Evolutionary conservation across 768 basidiomycete species (phyloP).

Genomic region (Suillus plorans): DNA sequence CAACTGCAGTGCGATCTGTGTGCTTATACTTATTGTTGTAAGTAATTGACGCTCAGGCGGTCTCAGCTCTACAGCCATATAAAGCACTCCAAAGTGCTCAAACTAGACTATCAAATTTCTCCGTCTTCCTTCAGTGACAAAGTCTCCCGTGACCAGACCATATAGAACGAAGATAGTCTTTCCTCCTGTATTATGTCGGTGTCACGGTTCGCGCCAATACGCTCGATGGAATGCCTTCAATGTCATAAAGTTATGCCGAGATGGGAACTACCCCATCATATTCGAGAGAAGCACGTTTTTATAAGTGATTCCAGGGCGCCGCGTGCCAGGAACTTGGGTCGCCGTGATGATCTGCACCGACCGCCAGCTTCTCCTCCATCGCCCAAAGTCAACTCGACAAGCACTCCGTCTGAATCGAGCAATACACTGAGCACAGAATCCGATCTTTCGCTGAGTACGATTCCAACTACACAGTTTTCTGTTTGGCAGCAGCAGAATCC

Average conservation of each 20-base stretch:
- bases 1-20: neutral
- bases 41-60: neutral
- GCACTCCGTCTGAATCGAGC: neutral
- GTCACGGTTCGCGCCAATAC: neutral
- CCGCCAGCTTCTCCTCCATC: neutral
- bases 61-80: neutral
- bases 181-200: neutral
- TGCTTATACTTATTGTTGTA: neutral
- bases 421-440: constrained; percentile 1
- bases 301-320: neutral
- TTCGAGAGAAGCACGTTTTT: neutral
- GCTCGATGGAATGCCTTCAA: neutral
- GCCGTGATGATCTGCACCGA: neutral
- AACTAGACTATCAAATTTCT: neutral
- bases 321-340: neutral
- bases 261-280: neutral
- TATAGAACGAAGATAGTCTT: neutral
- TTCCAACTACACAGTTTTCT: constrained; percentile 18
- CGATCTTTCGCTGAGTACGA: neutral
- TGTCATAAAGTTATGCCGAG: neutral
- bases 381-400: neutral
- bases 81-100: neutral
- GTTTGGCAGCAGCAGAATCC: constrained; percentile 20
- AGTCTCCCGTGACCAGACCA: neutral
- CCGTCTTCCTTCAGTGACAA: neutral